Percentiles rank a stretch among this genome's conserved stretches.
These are phyloP conservation scores for Gentiana macrophylla DNA, from an alignment of 257 asterid species.

Conservation along the genomic window DNA sequence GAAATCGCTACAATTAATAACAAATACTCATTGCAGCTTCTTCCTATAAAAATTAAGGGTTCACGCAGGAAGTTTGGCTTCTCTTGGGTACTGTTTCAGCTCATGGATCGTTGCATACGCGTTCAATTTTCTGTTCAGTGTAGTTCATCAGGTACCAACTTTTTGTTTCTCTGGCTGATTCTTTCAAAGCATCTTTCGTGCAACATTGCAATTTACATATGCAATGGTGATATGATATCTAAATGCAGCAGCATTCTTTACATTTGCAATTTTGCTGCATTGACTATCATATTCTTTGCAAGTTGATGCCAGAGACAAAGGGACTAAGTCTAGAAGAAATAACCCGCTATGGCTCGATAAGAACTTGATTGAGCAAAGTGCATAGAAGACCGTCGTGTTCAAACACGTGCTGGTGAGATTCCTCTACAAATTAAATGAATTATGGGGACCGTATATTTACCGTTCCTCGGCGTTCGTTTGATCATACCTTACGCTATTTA, in stretches of 20 bases:
- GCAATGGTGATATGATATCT: too few relatives aligned
- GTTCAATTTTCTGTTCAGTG: constrained; percentile 59
- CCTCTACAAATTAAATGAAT: too few relatives aligned
- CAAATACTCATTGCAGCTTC: constrained; percentile 76
- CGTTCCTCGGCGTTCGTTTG: too few relatives aligned
- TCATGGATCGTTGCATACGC: constrained; percentile 79
- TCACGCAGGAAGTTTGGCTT: constrained; percentile 76
- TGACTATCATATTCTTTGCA: constrained; percentile 36
- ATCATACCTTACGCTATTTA: too few relatives aligned
- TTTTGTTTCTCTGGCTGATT: not conserved
- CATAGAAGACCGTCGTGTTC: too few relatives aligned
- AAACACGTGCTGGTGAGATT: too few relatives aligned
- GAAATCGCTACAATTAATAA: too few relatives aligned
- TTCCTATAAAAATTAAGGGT: constrained; percentile 83
- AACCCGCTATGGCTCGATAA: constrained; percentile 23
- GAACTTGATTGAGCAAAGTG: constrained; percentile 65
- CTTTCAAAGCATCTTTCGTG: too few relatives aligned
- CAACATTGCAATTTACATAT: too few relatives aligned
- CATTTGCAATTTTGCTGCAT: constrained; percentile 46
- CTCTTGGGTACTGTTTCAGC: constrained; percentile 74
- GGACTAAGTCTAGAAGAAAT: constrained; percentile 64
- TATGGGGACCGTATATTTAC: too few relatives aligned
- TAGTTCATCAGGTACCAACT: constrained; percentile 73
- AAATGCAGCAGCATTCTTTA: constrained; percentile 62
- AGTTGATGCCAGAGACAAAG: constrained; percentile 64